Evolutionary conservation across 495 filamentous ascomycete species (phyloP).

Genomic region (Jackrogersella minutella): DNA sequence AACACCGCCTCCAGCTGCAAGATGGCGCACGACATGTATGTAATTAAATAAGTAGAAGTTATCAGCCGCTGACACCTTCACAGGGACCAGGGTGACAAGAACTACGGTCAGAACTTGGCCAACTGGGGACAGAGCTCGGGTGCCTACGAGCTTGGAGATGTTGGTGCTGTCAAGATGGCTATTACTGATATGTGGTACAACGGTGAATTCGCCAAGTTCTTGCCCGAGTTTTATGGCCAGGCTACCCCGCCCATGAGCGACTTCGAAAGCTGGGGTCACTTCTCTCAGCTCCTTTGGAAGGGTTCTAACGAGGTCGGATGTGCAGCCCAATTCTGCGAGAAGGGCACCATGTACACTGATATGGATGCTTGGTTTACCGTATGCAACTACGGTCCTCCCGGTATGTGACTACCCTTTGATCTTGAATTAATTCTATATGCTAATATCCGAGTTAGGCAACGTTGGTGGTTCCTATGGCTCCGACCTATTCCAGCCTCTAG

Average conservation of each 20-base stretch:
- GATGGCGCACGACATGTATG: conserved; percentile 82
- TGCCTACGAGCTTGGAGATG: conserved; percentile 40
- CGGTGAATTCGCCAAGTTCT: conserved; percentile 65
- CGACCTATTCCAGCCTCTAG: conserved; percentile 67
- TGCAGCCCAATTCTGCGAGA: conserved; percentile 61
- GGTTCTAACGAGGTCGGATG: conserved; percentile 76
- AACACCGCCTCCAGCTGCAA: conserved; percentile 62
- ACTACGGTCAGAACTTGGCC: conserved; percentile 89
- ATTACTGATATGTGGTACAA: conserved; percentile 88
- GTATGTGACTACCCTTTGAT: conserved; percentile 54
- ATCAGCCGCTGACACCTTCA: conserved; percentile 32
- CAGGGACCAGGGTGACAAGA: conserved; percentile 62
- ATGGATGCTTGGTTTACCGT: conserved; percentile 69
- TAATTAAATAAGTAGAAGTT: conserved; percentile 13
- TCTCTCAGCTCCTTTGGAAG: conserved; percentile 92
- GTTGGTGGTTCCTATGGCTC: conserved; percentile 67
- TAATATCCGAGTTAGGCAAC: conserved; percentile 65
- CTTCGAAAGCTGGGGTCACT: conserved; percentile 82
- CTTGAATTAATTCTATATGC: neutral
- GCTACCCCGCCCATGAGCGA: conserved; percentile 61
- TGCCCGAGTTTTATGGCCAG: conserved; percentile 49
- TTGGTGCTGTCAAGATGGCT: conserved; percentile 64
- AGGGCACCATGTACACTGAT: conserved; percentile 53
- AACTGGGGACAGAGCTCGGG: conserved; percentile 48
- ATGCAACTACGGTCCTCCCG: conserved; percentile 85